phyloP scores from a whole-genome alignment of 805 yeast species.

The Candida bentonensis region DNA sequence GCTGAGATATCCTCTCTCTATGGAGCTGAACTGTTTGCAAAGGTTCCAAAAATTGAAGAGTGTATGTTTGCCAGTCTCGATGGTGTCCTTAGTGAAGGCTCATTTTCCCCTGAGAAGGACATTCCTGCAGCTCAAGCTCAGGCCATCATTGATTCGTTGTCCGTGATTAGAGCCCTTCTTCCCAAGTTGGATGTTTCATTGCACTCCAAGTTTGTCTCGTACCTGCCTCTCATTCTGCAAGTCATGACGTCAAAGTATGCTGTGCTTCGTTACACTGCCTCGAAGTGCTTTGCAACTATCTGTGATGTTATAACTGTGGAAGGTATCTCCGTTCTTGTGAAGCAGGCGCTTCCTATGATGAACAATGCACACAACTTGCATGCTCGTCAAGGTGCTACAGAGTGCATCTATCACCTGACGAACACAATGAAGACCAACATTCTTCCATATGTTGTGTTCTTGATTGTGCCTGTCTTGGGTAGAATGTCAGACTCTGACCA shows the following conservation, averaged over 20 bases:
- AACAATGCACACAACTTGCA: constrained; percentile 55
- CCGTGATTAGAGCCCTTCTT: constrained; percentile 60
- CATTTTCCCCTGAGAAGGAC: constrained; percentile 6
- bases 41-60: constrained; percentile 51
- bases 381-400: constrained; percentile 89
- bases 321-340: constrained; percentile 70
- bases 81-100: constrained; percentile 19
- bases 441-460: constrained; percentile 85
- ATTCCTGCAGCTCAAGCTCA: constrained; percentile 44
- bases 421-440: constrained; percentile 76
- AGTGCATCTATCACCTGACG: constrained; percentile 75
- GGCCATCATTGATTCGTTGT: constrained; percentile 70
- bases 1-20: constrained; percentile 42
- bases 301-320: constrained; percentile 54
- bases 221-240: constrained; percentile 36
- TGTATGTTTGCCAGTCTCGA: constrained; percentile 55
- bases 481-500: constrained; percentile 92
- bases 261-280: constrained; percentile 78
- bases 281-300: constrained; percentile 74
- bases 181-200: constrained; percentile 42
- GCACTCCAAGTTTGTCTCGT: constrained; percentile 32
- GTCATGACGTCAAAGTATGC: constrained; percentile 58
- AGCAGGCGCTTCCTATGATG: constrained; percentile 62
- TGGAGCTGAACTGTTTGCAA: constrained; percentile 38
- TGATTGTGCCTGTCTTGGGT: constrained; percentile 92